phyloP scores from a whole-genome alignment of 441 rosid genomes.

The Raphanus hybrid region DNA sequence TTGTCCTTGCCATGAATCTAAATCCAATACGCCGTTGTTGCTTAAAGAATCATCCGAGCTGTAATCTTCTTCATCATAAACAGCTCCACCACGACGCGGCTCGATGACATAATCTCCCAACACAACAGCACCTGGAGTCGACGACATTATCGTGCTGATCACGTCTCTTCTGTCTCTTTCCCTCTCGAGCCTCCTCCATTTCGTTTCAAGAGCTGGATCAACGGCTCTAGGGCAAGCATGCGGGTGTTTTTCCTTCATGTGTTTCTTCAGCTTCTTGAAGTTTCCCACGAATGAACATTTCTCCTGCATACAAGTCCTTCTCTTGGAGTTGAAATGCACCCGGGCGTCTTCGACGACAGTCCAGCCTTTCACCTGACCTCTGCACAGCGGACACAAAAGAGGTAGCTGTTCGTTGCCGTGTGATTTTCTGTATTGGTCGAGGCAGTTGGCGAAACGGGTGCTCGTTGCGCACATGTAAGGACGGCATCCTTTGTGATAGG shows the following conservation, averaged over 20 bases:
- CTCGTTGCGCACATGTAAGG: constrained; percentile 78
- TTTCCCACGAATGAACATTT: too few relatives aligned
- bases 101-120: constrained; percentile 74
- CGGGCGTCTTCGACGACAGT: constrained; percentile 28
- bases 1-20: constrained; percentile 48
- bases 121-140: constrained; percentile 68
- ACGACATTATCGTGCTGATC: constrained; percentile 68
- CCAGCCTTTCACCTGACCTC: constrained; percentile 56
- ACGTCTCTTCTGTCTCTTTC: constrained; percentile 62
- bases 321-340: too few relatives aligned
- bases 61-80: constrained; percentile 45
- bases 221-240: constrained; percentile 62
- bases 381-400: constrained; percentile 65
- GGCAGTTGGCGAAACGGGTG: constrained; percentile 66
- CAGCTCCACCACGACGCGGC: constrained; percentile 45
- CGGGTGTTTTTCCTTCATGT: constrained; percentile 64
- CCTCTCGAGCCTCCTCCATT: constrained; percentile 46
- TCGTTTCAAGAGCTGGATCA: constrained; percentile 56
- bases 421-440: constrained; percentile 70
- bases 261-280: constrained; percentile 48
- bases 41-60: constrained; percentile 64
- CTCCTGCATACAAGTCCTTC: too few relatives aligned
- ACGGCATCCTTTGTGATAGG: constrained; percentile 70
- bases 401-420: constrained; percentile 50
- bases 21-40: constrained; percentile 44